phyloP scores from a whole-genome alignment of 1,284 basidiomycete genomes.

The Cutaneotrichosporon sp. region DNA sequence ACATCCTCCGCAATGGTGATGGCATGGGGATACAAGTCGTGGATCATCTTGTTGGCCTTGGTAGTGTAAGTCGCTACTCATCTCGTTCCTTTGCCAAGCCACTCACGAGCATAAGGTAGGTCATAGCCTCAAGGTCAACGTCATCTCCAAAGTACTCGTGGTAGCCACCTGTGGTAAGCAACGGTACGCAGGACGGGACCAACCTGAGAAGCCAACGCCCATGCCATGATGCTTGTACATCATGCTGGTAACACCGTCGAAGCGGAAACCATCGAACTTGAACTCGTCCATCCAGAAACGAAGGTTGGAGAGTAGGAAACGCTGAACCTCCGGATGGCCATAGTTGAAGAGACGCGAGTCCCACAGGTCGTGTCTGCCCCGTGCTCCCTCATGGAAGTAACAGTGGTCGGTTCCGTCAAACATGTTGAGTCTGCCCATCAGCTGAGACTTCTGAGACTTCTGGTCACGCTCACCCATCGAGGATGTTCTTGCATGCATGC shows the following conservation, averaged over 20 bases:
- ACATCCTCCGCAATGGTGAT: slow-evolving; percentile 96
- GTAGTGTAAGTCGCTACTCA: not conserved
- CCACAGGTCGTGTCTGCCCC: slow-evolving; percentile 93
- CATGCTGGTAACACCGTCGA: slow-evolving; percentile 98
- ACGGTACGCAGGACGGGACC: slow-evolving; percentile 9
- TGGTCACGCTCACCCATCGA: slow-evolving; percentile 64
- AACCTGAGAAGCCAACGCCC: slow-evolving; percentile 87
- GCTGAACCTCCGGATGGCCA: slow-evolving; percentile 84
- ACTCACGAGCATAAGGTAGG: slow-evolving; percentile 93
- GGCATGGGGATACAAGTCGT: slow-evolving; percentile 70
- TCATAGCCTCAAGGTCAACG: slow-evolving; percentile 85
- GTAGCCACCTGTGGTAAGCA: slow-evolving; percentile 64
- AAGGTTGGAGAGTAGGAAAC: slow-evolving; percentile 92
- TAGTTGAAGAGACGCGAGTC: slow-evolving; percentile 95
- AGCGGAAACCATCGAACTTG: slow-evolving; percentile 94
- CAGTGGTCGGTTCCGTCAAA: slow-evolving; percentile 95
- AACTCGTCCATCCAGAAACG: slow-evolving; percentile 95
- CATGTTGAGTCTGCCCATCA: slow-evolving; percentile 68
- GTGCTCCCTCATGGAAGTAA: slow-evolving; percentile 92
- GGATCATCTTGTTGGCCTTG: slow-evolving; percentile 93
- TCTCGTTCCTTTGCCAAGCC: not conserved
- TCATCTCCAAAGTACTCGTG: slow-evolving; percentile 92
- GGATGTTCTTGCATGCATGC: slow-evolving; percentile 95
- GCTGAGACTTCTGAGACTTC: not conserved
- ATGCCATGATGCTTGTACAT: slow-evolving; percentile 98